Evolutionary conservation across 2,329 filamentous ascomycete genomes (phyloP).

Genomic region (Aspergillus costaricaensis): DNA sequence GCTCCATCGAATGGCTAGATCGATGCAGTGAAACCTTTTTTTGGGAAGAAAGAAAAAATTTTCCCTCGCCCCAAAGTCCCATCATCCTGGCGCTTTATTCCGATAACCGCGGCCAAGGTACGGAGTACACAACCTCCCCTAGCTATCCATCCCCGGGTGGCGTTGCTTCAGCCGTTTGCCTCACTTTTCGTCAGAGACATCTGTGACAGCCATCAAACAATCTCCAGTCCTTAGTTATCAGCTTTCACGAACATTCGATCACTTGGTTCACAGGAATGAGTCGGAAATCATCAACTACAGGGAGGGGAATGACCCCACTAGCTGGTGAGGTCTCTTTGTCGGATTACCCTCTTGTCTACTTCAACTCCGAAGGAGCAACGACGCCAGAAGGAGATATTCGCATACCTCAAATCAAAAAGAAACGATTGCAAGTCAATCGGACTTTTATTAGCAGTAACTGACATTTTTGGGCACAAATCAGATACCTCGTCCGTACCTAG

Average conservation of each 20-base stretch:
- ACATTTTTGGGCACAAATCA: background rate
- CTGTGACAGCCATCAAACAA: background rate
- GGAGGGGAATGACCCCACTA: slow-evolving; percentile 2
- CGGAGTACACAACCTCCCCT: background rate
- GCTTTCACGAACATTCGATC: background rate
- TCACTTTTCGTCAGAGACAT: background rate
- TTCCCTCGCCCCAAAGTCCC: slow-evolving; percentile 10
- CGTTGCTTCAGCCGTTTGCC: background rate
- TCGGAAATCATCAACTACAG: slow-evolving; percentile 13
- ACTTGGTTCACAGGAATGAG: slow-evolving; percentile 12
- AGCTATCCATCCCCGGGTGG: background rate
- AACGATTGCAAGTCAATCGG: background rate
- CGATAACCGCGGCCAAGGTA: background rate
- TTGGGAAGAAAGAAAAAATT: slow-evolving; percentile 10
- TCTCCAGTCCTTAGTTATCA: background rate
- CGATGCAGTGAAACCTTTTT: slow-evolving; percentile 4
- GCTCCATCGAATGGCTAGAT: slow-evolving; percentile 1
- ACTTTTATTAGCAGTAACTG: background rate
- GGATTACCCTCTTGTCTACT: background rate
- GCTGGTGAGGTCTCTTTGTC: slow-evolving; percentile 6
- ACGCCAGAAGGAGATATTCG: too few relatives aligned
- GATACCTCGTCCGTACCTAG: slow-evolving; percentile 16
- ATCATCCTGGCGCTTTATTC: slow-evolving; percentile 3
- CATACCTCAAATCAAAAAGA: background rate
- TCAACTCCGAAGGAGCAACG: background rate